phyloP scores from a whole-genome alignment of 805 yeast genomes.

The Yarrowia bubula region DNA sequence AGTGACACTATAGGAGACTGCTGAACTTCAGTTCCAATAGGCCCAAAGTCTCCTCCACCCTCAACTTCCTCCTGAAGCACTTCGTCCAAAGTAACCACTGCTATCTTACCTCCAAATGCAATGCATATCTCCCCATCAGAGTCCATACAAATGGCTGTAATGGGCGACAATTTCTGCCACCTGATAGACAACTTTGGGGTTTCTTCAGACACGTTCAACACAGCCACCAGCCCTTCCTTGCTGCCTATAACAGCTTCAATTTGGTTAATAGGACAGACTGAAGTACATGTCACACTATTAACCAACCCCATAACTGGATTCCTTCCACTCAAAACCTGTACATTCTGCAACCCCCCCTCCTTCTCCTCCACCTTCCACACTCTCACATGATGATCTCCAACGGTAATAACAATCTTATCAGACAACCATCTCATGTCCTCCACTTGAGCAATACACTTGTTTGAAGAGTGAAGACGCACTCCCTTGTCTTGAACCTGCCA shows the following conservation, averaged over 20 bases:
- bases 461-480: conserved; percentile 48
- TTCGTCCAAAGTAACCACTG: background rate
- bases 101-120: conserved; percentile 11
- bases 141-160: background rate
- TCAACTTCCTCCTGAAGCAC: background rate
- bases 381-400: conserved; percentile 61
- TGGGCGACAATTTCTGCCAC: background rate
- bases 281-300: conserved; percentile 51
- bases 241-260: conserved; percentile 35
- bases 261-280: conserved; percentile 40
- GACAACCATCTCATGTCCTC: conserved; percentile 57
- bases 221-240: conserved; percentile 36
- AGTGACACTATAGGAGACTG: background rate
- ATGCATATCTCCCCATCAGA: background rate
- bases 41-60: background rate
- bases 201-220: conserved; percentile 24
- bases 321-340: conserved; percentile 51
- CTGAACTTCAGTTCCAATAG: conserved; percentile 11
- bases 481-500: conserved; percentile 49
- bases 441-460: conserved; percentile 61
- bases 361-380: conserved; percentile 52
- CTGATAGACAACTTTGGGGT: conserved; percentile 1
- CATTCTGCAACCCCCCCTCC: conserved; percentile 29
- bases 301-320: conserved; percentile 55
- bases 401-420: conserved; percentile 49